Base-by-base conservation (phyloP, 768 basidiomycete species). In the Candolleomyces aberdarensis region DNA sequence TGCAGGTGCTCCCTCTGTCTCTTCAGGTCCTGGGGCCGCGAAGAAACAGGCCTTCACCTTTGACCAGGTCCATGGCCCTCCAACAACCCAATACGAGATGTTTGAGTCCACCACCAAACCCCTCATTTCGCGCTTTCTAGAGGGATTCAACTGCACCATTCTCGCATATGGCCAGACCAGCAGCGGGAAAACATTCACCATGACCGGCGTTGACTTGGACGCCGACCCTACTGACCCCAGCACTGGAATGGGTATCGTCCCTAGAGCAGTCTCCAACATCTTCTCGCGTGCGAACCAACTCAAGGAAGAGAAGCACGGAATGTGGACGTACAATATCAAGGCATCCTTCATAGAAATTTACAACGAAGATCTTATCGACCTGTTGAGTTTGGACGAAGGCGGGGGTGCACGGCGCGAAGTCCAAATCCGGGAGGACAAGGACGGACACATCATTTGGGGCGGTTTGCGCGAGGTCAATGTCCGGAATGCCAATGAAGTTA, bases 81-180 rank as follows among this genome's bases (percentile, higher is more conserved):
- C 85, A 31, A 86, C 91, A 40, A 89, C 87, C 0, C 97, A 99
- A 71, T 84, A 89, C 74, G 84, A 87, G 31, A 83, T 98, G 65
- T 99, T 93, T 75, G 88, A 87, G 32, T 82, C 83, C 6, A 96
- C 95, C 41, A 90, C 93, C 20, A 83, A 88, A 49, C 92, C 92
- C 11, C 88, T 96, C 69, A 82, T 96, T 63, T 83, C 87, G 31
- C 89, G 92, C 65, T 96, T 96, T 72, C 70, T 94, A 32, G 92
- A 95, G 69, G 96, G 96, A 5, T 95, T 95, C 75, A 99, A 99
- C 77, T 96, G 96, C 63, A 99, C 97, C 11, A 91, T 98, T 58
- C 85, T 99, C 65, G 97, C 97, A 55, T 99, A 99, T 75, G 96
- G 96, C 41, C 96, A 98, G 74, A 98, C 96, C 2, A 92, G 91